Percentiles rank a stretch among this genome's conserved stretches.
phyloP scores from a whole-genome alignment of 768 basidiomycete genomes.

The Austroboletus festivus region DNA sequence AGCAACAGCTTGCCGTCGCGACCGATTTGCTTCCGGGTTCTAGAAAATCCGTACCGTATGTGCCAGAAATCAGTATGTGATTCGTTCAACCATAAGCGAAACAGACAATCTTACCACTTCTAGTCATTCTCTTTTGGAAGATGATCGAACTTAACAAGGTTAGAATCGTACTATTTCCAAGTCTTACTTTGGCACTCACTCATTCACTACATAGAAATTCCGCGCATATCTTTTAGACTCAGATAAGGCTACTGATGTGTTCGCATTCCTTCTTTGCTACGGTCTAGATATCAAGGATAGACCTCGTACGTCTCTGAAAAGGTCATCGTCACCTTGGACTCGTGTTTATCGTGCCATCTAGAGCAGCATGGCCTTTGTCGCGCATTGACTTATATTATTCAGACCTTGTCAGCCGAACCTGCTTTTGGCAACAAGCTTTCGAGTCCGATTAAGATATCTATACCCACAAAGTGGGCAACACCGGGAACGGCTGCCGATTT shows the following conservation, averaged over 20 bases:
- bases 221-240: conserved; percentile 76
- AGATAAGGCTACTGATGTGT: conserved; percentile 71
- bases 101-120: conserved; percentile 6
- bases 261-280: conserved; percentile 77
- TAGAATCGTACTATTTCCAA: conserved; percentile 11
- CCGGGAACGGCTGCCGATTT: conserved; percentile 80
- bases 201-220: conserved; percentile 68
- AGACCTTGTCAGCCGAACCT: conserved; percentile 83
- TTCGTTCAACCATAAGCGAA: not conserved
- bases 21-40: conserved; percentile 83
- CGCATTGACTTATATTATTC: conserved; percentile 86
- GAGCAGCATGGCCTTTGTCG: conserved; percentile 92
- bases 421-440: conserved; percentile 70
- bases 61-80: conserved; percentile 73
- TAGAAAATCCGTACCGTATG: conserved; percentile 76
- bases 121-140: conserved; percentile 87
- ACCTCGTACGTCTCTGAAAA: conserved; percentile 56
- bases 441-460: conserved; percentile 57
- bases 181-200: not conserved
- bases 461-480: conserved; percentile 76
- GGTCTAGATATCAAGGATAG: conserved; percentile 91
- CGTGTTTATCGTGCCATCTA: conserved; percentile 29
- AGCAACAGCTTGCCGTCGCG: conserved; percentile 71
- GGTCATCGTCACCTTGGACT: not conserved
- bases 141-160: conserved; percentile 93